Evolutionary conservation across 176 grass and related monocot genomes (phyloP).

Genomic region (Aegilops speltoides): DNA sequence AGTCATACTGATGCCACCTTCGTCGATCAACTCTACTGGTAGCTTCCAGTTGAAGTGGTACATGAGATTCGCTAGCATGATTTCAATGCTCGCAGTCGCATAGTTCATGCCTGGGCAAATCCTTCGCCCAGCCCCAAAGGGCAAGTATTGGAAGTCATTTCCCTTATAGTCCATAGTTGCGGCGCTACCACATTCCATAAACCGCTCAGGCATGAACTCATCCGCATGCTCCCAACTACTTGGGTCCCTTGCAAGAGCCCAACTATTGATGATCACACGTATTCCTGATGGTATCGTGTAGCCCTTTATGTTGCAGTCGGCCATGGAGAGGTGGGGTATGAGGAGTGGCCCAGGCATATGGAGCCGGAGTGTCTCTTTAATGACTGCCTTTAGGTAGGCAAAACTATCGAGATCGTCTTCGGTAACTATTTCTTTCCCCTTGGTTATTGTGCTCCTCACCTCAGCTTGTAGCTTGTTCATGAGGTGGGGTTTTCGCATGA

Average conservation of each 20-base stretch:
- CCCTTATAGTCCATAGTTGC: neutral
- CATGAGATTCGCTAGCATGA: neutral
- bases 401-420: neutral
- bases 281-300: constrained; percentile 29
- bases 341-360: constrained; percentile 37
- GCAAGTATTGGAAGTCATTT: neutral
- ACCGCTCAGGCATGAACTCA: constrained; percentile 37
- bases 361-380: constrained; percentile 3
- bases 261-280: neutral
- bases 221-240: constrained; percentile 1
- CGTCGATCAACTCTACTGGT: neutral
- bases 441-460: neutral
- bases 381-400: neutral
- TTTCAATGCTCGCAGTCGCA: neutral
- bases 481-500: neutral
- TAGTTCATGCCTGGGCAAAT: neutral
- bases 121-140: neutral
- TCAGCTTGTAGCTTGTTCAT: neutral
- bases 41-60: neutral
- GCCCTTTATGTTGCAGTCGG: constrained; percentile 21
- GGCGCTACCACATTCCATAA: neutral
- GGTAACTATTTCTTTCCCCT: neutral
- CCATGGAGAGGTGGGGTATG: constrained; percentile 33
- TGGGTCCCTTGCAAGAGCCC: constrained; percentile 24
- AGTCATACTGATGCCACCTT: neutral